Conservation (phyloP, 805 yeast species). For the Myxozyma geophila region DNA sequence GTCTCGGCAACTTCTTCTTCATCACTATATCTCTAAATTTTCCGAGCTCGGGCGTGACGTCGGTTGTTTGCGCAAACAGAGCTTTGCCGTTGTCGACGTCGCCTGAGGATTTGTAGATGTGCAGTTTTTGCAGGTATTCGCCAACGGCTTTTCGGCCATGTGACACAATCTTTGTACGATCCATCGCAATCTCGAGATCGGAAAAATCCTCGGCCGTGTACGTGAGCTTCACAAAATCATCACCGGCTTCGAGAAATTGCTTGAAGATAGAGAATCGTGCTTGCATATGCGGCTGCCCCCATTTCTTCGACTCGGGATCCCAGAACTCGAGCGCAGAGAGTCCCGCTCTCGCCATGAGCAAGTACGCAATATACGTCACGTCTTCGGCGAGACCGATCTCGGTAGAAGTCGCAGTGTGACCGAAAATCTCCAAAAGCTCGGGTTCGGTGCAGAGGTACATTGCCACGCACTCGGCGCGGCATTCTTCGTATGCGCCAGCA, state of each 20-base stretch:
- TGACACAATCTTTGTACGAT: slow-evolving; percentile 64
- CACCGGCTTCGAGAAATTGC: slow-evolving; percentile 67
- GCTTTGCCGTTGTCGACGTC: slow-evolving; percentile 66
- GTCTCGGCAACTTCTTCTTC: slow-evolving; percentile 77
- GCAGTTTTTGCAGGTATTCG: slow-evolving; percentile 71
- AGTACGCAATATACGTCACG: slow-evolving; percentile 62
- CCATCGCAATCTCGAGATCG: slow-evolving; percentile 65
- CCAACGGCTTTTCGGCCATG: slow-evolving; percentile 76
- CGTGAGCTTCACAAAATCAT: slow-evolving; percentile 57
- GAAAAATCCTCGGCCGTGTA: slow-evolving; percentile 52
- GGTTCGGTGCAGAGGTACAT: slow-evolving; percentile 74
- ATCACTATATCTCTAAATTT: slow-evolving; percentile 70
- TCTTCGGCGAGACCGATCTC: slow-evolving; percentile 50
- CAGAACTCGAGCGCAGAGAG: slow-evolving; percentile 79
- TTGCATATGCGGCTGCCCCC: slow-evolving; percentile 97
- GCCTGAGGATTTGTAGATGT: slow-evolving; percentile 78
- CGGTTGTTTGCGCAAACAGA: slow-evolving; percentile 70
- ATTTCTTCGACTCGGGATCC: slow-evolving; percentile 78
- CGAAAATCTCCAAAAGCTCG: slow-evolving; percentile 73
- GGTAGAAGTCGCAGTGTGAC: slow-evolving; percentile 58
- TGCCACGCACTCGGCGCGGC: slow-evolving; percentile 91
- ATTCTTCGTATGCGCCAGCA: slow-evolving; percentile 90
- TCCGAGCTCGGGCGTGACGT: slow-evolving; percentile 60
- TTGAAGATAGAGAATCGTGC: slow-evolving; percentile 86
- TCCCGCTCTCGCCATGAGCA: slow-evolving; percentile 89